A percentile compares a stretch with the other conserved stretches of the same genome.
phyloP scores from a whole-genome alignment of 2,329 filamentous ascomycete genomes.

The Alternaria conjuncta region DNA sequence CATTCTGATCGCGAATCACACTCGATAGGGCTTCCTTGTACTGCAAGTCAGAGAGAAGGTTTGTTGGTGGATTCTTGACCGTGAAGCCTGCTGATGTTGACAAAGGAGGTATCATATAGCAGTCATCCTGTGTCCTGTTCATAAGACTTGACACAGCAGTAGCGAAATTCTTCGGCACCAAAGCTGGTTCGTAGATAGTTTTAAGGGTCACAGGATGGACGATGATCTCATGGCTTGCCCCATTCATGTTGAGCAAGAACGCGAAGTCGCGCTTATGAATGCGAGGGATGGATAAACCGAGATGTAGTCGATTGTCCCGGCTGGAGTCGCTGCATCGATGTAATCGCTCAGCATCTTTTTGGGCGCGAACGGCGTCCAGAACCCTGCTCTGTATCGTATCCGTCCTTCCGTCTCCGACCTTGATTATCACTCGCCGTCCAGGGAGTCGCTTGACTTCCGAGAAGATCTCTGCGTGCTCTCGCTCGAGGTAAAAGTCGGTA shows the following conservation, averaged over 20 bases:
- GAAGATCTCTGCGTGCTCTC: constrained; percentile 34
- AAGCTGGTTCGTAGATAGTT: constrained; percentile 15
- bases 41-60: constrained; percentile 29
- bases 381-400: constrained; percentile 22
- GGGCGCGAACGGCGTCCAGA: constrained; percentile 24
- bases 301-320: constrained; percentile 22
- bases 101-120: constrained; percentile 28
- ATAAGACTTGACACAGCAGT: constrained; percentile 19
- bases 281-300: constrained; percentile 34
- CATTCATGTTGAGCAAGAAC: constrained; percentile 26
- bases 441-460: constrained; percentile 28
- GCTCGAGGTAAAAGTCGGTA: constrained; percentile 31
- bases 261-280: constrained; percentile 36
- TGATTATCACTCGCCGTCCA: constrained; percentile 25
- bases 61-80: constrained; percentile 23
- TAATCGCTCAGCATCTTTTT: constrained; percentile 36
- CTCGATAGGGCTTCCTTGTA: constrained; percentile 31
- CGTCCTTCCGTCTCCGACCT: constrained; percentile 17
- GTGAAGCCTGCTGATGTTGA: constrained; percentile 27
- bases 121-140: constrained; percentile 6
- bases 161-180: constrained; percentile 17
- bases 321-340: constrained; percentile 21
- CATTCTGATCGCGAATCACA: constrained; percentile 19
- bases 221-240: constrained; percentile 28
- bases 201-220: constrained; percentile 25